Evolutionary conservation across 257 asterid species (phyloP), one percentile per base, ranked within the genome.

Genomic region (Solanum neorickii): DNA sequence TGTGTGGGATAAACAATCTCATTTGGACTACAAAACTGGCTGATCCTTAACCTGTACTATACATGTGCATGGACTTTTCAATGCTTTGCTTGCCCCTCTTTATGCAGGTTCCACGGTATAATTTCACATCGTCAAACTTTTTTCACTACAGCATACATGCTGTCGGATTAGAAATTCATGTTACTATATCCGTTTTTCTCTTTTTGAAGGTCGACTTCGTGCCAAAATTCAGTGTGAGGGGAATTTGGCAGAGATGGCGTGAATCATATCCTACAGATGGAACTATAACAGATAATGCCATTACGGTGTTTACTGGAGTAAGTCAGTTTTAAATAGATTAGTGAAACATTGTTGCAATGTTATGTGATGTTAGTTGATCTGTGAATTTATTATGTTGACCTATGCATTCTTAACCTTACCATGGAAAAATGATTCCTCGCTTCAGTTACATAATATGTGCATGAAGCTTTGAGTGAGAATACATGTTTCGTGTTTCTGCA

Each of bases 221-320:
- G 93, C 98, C 98, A 75, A 95, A 95, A 89, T 97, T 95, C 92
- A 97, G 98, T 78, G 99, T 95, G 90, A 94, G 99, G 76, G 99
- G 98, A 86, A 91, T 97, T 89, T 97, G 99, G 99, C 96, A 97
- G 92, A 93, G 98, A 93, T 97, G 99, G 99, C 92, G 96, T 85
- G 98, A 97, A 91, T 97, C 99, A 68, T 94, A 94, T 89, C 96
- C 95, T 5, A 56, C 83, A 41, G 95, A 91, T 49, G 98, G 92
- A 87, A 87, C 88, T 52, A 96, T 93, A 92, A 68, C 89, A 6
- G 89, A 88, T 33, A 93, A 94, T 86, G 96, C 98, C 84, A 86
- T 95, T 78, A 94, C 98, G 20, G 99, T 94, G 86, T 97, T 97
- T 80, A 97, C 98, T 4, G 99, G 99, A 87, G 99, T 95, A 93